Evolutionary conservation across 148 eudicot species (phyloP), one percentile per base, ranked within the genome.

Genomic region (Heliamphora exappendiculata): DNA sequence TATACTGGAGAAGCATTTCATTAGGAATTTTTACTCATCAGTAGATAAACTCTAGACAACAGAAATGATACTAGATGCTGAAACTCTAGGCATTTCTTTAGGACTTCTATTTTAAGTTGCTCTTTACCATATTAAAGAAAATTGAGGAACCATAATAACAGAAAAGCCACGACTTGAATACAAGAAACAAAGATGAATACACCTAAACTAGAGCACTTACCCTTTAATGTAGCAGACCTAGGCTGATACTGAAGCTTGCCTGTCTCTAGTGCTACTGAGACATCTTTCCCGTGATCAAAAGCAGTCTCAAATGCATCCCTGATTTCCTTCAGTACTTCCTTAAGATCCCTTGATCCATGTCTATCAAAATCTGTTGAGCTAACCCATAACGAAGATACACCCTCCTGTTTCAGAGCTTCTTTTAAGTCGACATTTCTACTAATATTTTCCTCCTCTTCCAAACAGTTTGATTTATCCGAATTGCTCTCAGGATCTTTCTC

Each of bases 241-340:
- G 47, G 63, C 75, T 72, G 75, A 53, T 53, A 53, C 44, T 22
- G 75, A 36, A 72, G 45, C 63, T 72, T 72, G 17, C 31, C 63
- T 36, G 45, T 22, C 47, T 72, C 75, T 4, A 72, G 75, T 22
- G 24, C 41, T 16, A 36, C 45, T 34, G 75, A 51, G 20, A 72
- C 47, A 31, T 72, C 75, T 45, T 72, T 37, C 24, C 75, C 75
- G 36, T 53, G 7, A 72, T n/a, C 42, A 53, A 36, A 53, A 10
- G 75, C 63, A 20, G 62, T 34, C 45, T 51, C 42, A 53, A 34
- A 53, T 5, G 62, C 63, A 72, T 72, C 75, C 31, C 28, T 72
- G 63, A 72, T 72, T 34, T 72, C 75, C 62, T 20, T 36, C 31
- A 72, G 31, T 34, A n/a, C 62, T 72, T 72, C 75, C 63, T 53